Conservation (phyloP, 2,329 filamentous ascomycete genomes). For the Byssothecium circinans region DNA sequence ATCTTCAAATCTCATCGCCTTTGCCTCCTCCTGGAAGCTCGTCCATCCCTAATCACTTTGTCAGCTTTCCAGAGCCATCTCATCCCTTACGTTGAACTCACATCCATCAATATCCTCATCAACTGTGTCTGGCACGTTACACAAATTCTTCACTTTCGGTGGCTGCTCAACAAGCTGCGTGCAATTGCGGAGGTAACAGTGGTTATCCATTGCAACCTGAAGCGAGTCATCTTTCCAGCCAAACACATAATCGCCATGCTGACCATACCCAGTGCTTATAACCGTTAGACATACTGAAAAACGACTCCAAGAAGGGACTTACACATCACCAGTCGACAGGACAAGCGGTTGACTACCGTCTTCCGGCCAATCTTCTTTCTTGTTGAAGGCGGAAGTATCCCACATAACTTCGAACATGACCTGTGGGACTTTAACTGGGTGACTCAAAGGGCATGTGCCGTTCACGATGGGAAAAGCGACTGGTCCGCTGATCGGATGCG, state of each 20-base stretch:
- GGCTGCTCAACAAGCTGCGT: slow-evolving; percentile 11
- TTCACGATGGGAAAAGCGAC: slow-evolving; percentile 27
- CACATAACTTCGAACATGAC: slow-evolving; percentile 49
- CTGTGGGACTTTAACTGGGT: slow-evolving; percentile 49
- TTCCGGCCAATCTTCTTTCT: slow-evolving; percentile 15
- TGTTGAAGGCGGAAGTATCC: slow-evolving; percentile 37
- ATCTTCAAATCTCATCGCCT: not conserved
- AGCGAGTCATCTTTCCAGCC: slow-evolving; percentile 19
- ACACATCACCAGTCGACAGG: slow-evolving; percentile 38
- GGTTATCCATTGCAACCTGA: slow-evolving; percentile 18
- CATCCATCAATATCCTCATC: slow-evolving; percentile 22
- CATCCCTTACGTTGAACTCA: slow-evolving; percentile 10
- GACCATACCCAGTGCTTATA: slow-evolving; percentile 48
- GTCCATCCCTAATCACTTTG: slow-evolving; percentile 10
- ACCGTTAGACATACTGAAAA: slow-evolving; percentile 39
- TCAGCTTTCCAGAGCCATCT: not conserved
- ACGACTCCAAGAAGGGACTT: slow-evolving; percentile 5
- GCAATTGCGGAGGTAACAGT: slow-evolving; percentile 20
- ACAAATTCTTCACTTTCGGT: slow-evolving; percentile 16
- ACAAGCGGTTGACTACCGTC: slow-evolving; percentile 18
- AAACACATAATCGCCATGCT: slow-evolving; percentile 52
- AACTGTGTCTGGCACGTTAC: slow-evolving; percentile 16
- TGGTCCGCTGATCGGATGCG: slow-evolving; percentile 24
- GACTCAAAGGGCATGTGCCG: slow-evolving; percentile 43
- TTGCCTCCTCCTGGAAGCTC: slow-evolving; percentile 12